Percentiles rank a stretch among this genome's conserved stretches.
These are phyloP conservation scores for Suillus paluster DNA, from an alignment of 768 basidiomycete species.

Conservation along the genomic window DNA sequence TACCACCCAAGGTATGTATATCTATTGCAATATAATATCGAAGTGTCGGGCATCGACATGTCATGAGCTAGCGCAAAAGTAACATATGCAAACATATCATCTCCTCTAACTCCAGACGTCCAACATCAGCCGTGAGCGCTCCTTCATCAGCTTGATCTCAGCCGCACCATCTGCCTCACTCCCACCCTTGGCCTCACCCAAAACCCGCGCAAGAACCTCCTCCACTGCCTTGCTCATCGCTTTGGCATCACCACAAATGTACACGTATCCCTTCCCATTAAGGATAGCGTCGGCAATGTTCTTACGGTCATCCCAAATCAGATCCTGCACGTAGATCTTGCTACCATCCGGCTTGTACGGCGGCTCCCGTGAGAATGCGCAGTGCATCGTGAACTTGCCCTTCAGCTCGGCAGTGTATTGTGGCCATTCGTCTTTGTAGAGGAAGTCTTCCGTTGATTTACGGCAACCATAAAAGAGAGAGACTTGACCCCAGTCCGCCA, in stretches of 20 bases:
- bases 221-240: slow-evolving; percentile 96
- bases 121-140: slow-evolving; percentile 82
- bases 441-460: slow-evolving; percentile 83
- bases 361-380: slow-evolving; percentile 87
- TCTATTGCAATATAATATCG: slow-evolving; percentile 7
- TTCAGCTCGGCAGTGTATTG: slow-evolving; percentile 83
- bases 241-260: slow-evolving; percentile 97
- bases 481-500: slow-evolving; percentile 95
- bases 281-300: slow-evolving; percentile 87
- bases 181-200: slow-evolving; percentile 95
- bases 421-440: slow-evolving; percentile 97
- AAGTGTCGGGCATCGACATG: not conserved
- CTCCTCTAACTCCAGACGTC: slow-evolving; percentile 83
- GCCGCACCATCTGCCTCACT: slow-evolving; percentile 87
- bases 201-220: slow-evolving; percentile 78
- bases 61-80: slow-evolving; percentile 1
- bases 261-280: slow-evolving; percentile 95
- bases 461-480: slow-evolving; percentile 97
- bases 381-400: slow-evolving; percentile 89
- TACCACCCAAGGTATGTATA: no score
- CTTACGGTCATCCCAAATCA: slow-evolving; percentile 86
- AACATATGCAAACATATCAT: not conserved
- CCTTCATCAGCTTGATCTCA: slow-evolving; percentile 95
- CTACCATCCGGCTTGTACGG: slow-evolving; percentile 87
- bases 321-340: slow-evolving; percentile 99